Evolutionary conservation across 179 eudicot species (phyloP).

Genomic region (Silene noctiflora): DNA sequence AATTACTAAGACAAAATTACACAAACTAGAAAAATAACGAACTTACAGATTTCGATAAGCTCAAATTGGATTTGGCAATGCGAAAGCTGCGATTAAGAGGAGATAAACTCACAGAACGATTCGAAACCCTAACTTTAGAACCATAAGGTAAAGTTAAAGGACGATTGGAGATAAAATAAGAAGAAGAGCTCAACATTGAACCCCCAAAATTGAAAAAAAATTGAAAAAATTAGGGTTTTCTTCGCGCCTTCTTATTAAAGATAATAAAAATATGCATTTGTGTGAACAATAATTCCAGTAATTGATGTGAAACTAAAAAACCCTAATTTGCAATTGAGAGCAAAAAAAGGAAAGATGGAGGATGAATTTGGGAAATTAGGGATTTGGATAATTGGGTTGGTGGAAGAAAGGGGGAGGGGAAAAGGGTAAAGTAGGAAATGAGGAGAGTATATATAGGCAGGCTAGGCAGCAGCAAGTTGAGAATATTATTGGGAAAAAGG

Average conservation of each 20-base stretch:
- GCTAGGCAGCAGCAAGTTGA: too few relatives aligned
- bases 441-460: background rate
- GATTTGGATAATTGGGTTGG: constrained; percentile 14
- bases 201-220: constrained; percentile 2
- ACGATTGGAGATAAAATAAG: constrained; percentile 42
- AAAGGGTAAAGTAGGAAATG: background rate
- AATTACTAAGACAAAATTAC: background rate
- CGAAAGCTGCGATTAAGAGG: constrained; percentile 35
- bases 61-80: constrained; percentile 28
- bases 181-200: constrained; percentile 57
- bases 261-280: constrained; percentile 23
- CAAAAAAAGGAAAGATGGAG: background rate
- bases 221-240: constrained; percentile 33
- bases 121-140: constrained; percentile 44
- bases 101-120: constrained; percentile 26
- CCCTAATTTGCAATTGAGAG: background rate
- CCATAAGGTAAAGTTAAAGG: constrained; percentile 35
- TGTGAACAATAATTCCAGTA: background rate
- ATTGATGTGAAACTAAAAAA: background rate
- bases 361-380: background rate
- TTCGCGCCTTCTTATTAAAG: constrained; percentile 25
- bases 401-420: background rate
- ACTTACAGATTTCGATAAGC: constrained; percentile 37
- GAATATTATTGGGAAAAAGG: too few relatives aligned
- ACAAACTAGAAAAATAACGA: background rate